A percentile compares a stretch with the other conserved stretches of the same genome.
Evolutionary conservation across 2,329 filamentous ascomycete species (phyloP).

Genomic region (Cladorrhinum sp.): DNA sequence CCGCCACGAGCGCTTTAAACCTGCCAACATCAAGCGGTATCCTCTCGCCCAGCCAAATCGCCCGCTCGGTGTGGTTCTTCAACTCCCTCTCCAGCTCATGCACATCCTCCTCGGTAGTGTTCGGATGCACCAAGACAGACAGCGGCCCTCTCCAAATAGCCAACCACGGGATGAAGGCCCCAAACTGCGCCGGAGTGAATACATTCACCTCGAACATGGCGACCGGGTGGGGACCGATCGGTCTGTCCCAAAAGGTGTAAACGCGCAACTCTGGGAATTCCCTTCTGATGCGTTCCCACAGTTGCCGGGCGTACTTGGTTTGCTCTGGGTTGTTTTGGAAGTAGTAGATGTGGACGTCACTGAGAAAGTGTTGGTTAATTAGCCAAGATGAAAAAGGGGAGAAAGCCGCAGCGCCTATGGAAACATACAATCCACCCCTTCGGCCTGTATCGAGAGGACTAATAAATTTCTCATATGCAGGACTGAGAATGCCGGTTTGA

Average conservation of each 20-base stretch:
- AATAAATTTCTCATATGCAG: constrained; percentile 67
- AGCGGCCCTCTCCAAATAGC: constrained; percentile 77
- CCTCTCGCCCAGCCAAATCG: constrained; percentile 71
- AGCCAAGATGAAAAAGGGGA: background rate
- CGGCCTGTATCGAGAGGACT: constrained; percentile 63
- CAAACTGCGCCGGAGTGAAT: constrained; percentile 82
- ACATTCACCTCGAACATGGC: constrained; percentile 94
- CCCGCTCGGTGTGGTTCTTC: constrained; percentile 63
- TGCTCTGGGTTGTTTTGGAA: constrained; percentile 62
- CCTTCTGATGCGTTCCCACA: constrained; percentile 74
- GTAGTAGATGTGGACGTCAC: constrained; percentile 84
- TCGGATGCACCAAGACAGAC: constrained; percentile 78
- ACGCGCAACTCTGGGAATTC: constrained; percentile 87
- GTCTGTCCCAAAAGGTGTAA: constrained; percentile 72
- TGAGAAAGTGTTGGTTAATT: constrained; percentile 27
- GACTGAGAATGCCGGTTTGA: constrained; percentile 56
- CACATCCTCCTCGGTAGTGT: constrained; percentile 55
- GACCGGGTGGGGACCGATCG: constrained; percentile 76
- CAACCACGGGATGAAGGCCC: constrained; percentile 83
- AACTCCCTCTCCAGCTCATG: constrained; percentile 34
- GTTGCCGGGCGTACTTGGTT: constrained; percentile 62
- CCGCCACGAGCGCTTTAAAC: constrained; percentile 38
- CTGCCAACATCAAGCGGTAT: constrained; percentile 56
- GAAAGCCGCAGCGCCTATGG: background rate
- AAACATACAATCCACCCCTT: constrained; percentile 66